Conservation (phyloP, 129 eudicot species). For the Heracleum sosnowskyi region DNA sequence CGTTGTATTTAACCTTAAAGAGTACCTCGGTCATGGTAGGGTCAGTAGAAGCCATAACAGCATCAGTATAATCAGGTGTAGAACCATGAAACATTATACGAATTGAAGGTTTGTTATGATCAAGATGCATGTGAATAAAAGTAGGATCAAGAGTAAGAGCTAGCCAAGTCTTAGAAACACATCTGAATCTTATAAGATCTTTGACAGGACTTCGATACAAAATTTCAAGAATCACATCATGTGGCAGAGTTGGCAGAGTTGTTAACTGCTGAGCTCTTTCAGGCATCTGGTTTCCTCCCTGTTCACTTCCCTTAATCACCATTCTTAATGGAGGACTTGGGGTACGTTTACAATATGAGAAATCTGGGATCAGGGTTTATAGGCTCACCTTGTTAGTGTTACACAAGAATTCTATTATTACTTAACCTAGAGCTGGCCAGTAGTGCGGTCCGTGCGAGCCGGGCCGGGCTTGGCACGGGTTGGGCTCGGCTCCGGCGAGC, state of each 20-base stretch:
- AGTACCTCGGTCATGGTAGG: background rate
- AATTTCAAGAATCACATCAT: background rate
- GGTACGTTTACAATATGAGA: too few relatives aligned
- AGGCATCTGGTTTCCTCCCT: too few relatives aligned
- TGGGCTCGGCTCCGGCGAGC: too few relatives aligned
- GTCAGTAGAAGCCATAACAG: background rate
- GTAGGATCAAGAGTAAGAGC: background rate
- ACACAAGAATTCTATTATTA: too few relatives aligned
- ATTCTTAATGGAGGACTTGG: too few relatives aligned
- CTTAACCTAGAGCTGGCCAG: too few relatives aligned
- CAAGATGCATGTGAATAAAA: background rate
- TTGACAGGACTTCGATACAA: background rate
- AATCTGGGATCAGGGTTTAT: too few relatives aligned
- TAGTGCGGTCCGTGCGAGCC: too few relatives aligned
- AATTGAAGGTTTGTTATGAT: background rate
- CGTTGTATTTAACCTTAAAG: too few relatives aligned
- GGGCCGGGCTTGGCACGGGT: too few relatives aligned
- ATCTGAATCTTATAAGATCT: background rate
- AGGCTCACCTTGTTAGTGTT: too few relatives aligned
- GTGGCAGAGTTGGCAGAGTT: background rate
- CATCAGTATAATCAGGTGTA: background rate
- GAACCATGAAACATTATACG: background rate
- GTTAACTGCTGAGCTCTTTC: background rate
- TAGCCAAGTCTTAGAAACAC: background rate
- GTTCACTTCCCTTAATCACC: too few relatives aligned